Evolutionary conservation across 139 green algal genomes (phyloP), one percentile per base, ranked within the genome.

Genomic region (Parachlorella kessleri): DNA sequence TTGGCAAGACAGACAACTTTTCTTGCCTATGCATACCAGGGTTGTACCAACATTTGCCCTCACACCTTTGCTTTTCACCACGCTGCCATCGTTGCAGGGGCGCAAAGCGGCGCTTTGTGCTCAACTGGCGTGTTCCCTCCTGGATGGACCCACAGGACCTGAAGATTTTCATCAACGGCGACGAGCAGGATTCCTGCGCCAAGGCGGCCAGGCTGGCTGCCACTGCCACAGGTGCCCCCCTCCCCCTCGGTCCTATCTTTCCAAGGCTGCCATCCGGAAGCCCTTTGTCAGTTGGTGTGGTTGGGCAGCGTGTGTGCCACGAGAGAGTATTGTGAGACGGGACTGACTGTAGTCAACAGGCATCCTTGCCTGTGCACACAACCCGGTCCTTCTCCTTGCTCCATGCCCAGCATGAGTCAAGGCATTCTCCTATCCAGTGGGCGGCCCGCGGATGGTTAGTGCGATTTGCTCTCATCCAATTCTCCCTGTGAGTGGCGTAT

Each of bases 81-180:
- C n/a, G 63, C 63, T 28, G 48, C 48, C 14, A 59, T 18, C 48
- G 21, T 18, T 28, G 48, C 48, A 18, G 48, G 24, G 63, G 63
- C 63, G 28, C 55, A 37, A 36, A 71, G 37, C 37, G 37, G 1
- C 73, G 64, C 63, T 72, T 79, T 35, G 33, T 35, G 21, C 40
- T 80, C 65, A 73, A 80, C 33, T 80, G 75, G 48, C 14, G 48
- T 28, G 48, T 59, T 59, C 63, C 63, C 63, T 32, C 63, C 63
- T 69, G 63, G 63, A 69, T 33, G 26, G 63, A 33, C 63, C 26
- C 53, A 2, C 33, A 70, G 7, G 72, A 18, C 48, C 14, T 77
- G 35, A 10, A 55, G 26, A 33, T 77, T 33, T 28, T 4, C 9
- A 21, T 77, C 0, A 77, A 77, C 54, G 72, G 72, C 42, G 6